Conservation (phyloP, 2,329 filamentous ascomycete genomes). For the Paraconiothyrium brasiliense region DNA sequence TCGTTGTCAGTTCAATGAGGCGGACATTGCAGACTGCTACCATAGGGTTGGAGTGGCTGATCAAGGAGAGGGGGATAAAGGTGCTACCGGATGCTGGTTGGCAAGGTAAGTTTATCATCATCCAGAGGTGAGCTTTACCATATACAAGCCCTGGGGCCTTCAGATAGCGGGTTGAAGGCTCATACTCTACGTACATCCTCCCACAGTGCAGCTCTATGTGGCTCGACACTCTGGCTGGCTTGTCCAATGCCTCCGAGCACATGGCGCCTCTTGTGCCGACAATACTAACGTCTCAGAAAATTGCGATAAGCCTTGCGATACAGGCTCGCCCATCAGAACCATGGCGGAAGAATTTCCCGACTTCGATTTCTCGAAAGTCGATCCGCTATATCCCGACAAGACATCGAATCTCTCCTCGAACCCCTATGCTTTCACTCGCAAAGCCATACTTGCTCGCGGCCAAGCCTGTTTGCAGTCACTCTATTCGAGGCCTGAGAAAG, state of each 20-base stretch:
- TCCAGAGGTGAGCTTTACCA: conserved; percentile 9
- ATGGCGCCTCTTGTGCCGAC: not conserved
- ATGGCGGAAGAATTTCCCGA: conserved; percentile 62
- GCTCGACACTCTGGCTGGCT: not conserved
- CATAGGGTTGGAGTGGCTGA: conserved; percentile 66
- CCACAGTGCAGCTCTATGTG: not conserved
- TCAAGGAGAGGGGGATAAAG: conserved; percentile 57
- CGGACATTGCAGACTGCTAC: conserved; percentile 72
- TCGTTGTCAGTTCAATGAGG: conserved; percentile 72
- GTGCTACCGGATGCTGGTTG: conserved; percentile 69
- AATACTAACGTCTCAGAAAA: conserved; percentile 46
- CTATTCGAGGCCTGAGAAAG: conserved; percentile 64
- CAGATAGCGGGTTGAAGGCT: not conserved
- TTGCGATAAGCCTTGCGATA: conserved; percentile 67
- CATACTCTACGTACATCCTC: not conserved
- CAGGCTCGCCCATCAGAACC: conserved; percentile 59
- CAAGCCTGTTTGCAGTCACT: conserved; percentile 62
- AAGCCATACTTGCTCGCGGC: conserved; percentile 65
- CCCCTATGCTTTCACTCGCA: conserved; percentile 63
- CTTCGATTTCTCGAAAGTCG: conserved; percentile 66
- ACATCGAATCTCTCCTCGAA: conserved; percentile 51
- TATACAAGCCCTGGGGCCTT: not conserved
- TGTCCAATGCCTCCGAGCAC: not conserved
- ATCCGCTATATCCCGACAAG: conserved; percentile 72
- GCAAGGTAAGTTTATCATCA: conserved; percentile 65